These are phyloP conservation scores for Pythium aquatile DNA, from an alignment of 352 stramenopile genomes.

Conservation along the genomic window DNA sequence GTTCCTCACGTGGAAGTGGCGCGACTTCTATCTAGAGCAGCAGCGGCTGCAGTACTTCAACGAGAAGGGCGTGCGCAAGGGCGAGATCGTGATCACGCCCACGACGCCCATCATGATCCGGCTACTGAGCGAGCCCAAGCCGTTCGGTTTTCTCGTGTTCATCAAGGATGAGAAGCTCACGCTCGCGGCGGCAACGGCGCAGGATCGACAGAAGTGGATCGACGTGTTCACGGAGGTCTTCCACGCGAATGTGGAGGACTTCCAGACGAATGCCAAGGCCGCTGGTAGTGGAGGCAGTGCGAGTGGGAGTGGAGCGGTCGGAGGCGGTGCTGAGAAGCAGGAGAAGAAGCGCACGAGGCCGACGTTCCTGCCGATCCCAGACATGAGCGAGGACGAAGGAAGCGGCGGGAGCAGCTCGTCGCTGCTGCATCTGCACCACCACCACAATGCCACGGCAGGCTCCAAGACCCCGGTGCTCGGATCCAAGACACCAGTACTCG, in stretches of 20 bases:
- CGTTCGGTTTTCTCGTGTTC: slow-evolving; percentile 69
- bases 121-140: slow-evolving; percentile 66
- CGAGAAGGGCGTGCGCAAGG: slow-evolving; percentile 71
- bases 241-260: slow-evolving; percentile 70
- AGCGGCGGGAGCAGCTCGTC: slow-evolving; percentile 1
- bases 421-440: slow-evolving; percentile 4
- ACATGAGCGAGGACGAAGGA: slow-evolving; percentile 33
- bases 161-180: slow-evolving; percentile 82
- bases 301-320: slow-evolving; percentile 9
- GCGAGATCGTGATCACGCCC: slow-evolving; percentile 55
- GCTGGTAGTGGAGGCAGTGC: neutral
- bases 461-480: slow-evolving; percentile 14
- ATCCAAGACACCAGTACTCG: neutral
- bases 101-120: slow-evolving; percentile 77
- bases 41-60: slow-evolving; percentile 76
- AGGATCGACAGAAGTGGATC: slow-evolving; percentile 73
- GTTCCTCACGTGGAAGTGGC: slow-evolving; percentile 83
- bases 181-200: slow-evolving; percentile 65
- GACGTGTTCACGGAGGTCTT: slow-evolving; percentile 78
- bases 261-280: slow-evolving; percentile 18
- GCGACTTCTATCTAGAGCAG: slow-evolving; percentile 75
- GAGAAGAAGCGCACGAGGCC: slow-evolving; percentile 52
- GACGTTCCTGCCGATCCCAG: slow-evolving; percentile 72
- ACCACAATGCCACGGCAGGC: neutral
- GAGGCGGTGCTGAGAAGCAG: slow-evolving; percentile 39